These are phyloP conservation scores for Trichoderma polysporum DNA, from an alignment of 2,329 filamentous ascomycete species.

Conservation along the genomic window DNA sequence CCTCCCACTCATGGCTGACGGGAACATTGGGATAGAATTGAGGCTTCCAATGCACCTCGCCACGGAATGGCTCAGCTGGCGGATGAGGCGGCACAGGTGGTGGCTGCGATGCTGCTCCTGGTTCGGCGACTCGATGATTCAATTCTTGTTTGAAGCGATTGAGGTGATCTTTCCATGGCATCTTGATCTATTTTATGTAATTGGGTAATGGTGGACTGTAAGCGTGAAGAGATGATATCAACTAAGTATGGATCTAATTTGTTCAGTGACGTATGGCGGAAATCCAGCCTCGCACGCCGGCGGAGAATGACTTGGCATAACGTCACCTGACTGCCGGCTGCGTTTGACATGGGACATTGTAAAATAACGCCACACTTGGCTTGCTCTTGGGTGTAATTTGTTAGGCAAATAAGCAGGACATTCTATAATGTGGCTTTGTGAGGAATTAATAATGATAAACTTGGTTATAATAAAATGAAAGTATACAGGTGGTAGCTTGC, in stretches of 20 bases:
- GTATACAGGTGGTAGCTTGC: too few relatives aligned
- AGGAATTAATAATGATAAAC: not conserved
- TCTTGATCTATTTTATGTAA: constrained; percentile 14
- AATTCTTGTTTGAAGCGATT: constrained; percentile 41
- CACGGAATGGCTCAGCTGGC: constrained; percentile 23
- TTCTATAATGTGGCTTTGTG: not conserved
- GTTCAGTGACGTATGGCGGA: not conserved
- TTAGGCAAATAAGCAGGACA: not conserved
- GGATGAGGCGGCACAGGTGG: constrained; percentile 22
- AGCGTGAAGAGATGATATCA: not conserved
- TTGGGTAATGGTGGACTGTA: too few relatives aligned
- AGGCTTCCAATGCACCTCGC: constrained; percentile 51
- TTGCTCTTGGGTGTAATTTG: not conserved
- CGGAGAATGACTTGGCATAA: not conserved
- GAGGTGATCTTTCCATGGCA: constrained; percentile 41
- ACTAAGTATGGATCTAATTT: not conserved
- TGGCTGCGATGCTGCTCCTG: constrained; percentile 23
- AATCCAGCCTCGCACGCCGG: not conserved
- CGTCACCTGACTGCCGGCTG: constrained; percentile 2
- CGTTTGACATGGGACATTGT: not conserved
- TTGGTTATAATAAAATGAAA: too few relatives aligned
- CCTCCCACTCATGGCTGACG: constrained; percentile 52
- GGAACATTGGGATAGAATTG: constrained; percentile 47
- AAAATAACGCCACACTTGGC: not conserved
- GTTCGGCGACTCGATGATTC: constrained; percentile 36